Conservation (phyloP, 495 filamentous ascomycete species). For the Astrothelium macrocarpum region DNA sequence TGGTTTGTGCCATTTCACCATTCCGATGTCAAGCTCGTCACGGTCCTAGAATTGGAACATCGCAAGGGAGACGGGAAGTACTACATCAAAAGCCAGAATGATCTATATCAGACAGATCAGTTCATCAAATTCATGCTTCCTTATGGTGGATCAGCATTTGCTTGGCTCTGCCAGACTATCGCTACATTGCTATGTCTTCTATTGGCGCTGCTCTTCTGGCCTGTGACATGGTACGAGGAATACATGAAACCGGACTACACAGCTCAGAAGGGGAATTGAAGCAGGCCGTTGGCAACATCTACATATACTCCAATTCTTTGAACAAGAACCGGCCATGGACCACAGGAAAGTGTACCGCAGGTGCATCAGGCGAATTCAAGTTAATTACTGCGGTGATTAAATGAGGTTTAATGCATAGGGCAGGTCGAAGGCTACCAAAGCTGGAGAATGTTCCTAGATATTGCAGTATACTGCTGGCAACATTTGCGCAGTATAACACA, state of each 20-base stretch:
- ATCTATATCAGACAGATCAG: conserved; percentile 73
- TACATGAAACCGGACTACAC: conserved; percentile 12
- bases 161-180: conserved; percentile 50
- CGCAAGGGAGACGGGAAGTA: conserved; percentile 37
- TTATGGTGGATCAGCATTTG: conserved; percentile 33
- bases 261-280: background rate
- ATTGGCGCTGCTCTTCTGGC: conserved; percentile 44
- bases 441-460: too few relatives aligned
- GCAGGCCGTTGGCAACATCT: background rate
- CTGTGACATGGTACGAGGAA: conserved; percentile 44
- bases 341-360: too few relatives aligned
- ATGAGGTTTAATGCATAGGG: too few relatives aligned
- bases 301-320: too few relatives aligned
- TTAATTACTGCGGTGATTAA: too few relatives aligned
- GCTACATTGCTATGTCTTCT: conserved; percentile 54
- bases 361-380: too few relatives aligned
- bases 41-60: conserved; percentile 53
- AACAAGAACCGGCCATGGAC: too few relatives aligned
- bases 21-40: conserved; percentile 58
- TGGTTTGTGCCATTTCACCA: conserved; percentile 68
- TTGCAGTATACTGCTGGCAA: too few relatives aligned
- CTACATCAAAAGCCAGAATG: conserved; percentile 66
- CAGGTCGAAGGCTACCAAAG: too few relatives aligned
- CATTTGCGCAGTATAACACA: too few relatives aligned
- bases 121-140: conserved; percentile 58